Evolutionary conservation across 73 alveolate genomes (phyloP).

Genomic region (Blepharisma stoltei): DNA sequence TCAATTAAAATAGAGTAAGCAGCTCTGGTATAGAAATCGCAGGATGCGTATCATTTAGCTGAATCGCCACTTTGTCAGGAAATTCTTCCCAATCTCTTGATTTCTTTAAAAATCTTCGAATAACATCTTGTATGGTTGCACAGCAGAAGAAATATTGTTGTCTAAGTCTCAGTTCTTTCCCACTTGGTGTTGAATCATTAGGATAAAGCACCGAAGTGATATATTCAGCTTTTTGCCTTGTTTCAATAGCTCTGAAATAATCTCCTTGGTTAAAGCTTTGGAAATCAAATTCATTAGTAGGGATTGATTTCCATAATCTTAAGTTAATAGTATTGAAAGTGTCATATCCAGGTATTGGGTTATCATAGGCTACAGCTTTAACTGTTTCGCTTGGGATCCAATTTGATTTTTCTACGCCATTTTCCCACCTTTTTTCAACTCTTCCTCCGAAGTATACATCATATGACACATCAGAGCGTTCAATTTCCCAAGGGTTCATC

Average conservation of each 20-base stretch:
- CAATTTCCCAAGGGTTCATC: slow-evolving; percentile 96
- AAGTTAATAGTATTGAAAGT: slow-evolving; percentile 95
- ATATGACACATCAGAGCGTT: slow-evolving; percentile 89
- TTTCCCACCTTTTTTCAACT: not conserved
- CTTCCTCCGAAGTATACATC: slow-evolving; percentile 94
- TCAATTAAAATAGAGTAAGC: slow-evolving; percentile 35
- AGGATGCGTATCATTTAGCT: slow-evolving; percentile 89
- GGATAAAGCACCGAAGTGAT: slow-evolving; percentile 99
- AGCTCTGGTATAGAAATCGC: slow-evolving; percentile 80
- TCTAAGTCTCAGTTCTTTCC: slow-evolving; percentile 97
- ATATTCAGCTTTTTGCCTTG: slow-evolving; percentile 93
- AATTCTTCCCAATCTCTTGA: slow-evolving; percentile 51
- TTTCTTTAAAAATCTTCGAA: slow-evolving; percentile 17
- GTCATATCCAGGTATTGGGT: slow-evolving; percentile 96
- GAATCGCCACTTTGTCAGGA: slow-evolving; percentile 51
- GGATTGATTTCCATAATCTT: slow-evolving; percentile 90
- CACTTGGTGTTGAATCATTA: slow-evolving; percentile 87
- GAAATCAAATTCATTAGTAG: slow-evolving; percentile 80
- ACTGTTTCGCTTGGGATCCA: slow-evolving; percentile 98
- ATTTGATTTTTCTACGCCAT: not conserved
- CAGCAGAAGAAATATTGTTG: slow-evolving; percentile 98
- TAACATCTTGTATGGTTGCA: slow-evolving; percentile 90
- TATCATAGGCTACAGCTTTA: slow-evolving; percentile 98
- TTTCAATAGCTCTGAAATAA: slow-evolving; percentile 69
- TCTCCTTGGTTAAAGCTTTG: slow-evolving; percentile 83